Base-by-base conservation (phyloP, 805 yeast species). In the Grigorovia jiainica region DNA sequence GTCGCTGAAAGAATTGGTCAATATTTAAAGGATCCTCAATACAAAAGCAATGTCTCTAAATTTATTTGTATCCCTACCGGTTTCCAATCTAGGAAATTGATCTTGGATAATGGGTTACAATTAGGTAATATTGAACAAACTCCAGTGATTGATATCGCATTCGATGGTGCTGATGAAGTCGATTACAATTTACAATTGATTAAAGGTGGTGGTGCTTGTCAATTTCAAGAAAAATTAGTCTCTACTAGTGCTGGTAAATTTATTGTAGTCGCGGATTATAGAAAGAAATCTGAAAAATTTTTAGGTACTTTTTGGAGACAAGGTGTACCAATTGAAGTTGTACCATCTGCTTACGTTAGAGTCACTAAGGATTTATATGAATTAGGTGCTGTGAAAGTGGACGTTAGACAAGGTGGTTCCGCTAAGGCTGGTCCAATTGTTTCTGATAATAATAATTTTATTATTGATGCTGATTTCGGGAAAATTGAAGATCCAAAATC, bases 171-270 rank as follows among this genome's bases (percentile, higher is more conserved):
- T 2, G 99, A 92, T 64, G 98, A 92, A 64, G 89, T 89, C 44
- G 98, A 90, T 63, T 58, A 75, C 4, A 58, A 71, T 17, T 71
- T 92, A 53, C 85, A 87, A 58, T 79, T 89, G 54, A 92, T 92
- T 61, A 92, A 92, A 66, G 99, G 99, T 51, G 99, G 99, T 38
- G 99, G 99, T 34, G 99, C 97, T 2, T 92, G 99, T 63, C 70
- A 87, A 48, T 82, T 92, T 67, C 98, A 90, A 67, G 99, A 92
- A 63, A 92, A 92, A 66, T 71, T 92, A 41, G 95, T 92, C 11
- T 95, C 96, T 15, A 73, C 76, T 43, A 77, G 86, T 47, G 78
- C 96, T 3, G 67, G 74, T 44, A 75, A 73, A 53, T 87, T 90
- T 57, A 70, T 92, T 21, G 72, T 90, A 17, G 97, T 92, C 40